Evolutionary conservation across 768 basidiomycete genomes (phyloP).

Genomic region (Suillus fuscotomentosus): DNA sequence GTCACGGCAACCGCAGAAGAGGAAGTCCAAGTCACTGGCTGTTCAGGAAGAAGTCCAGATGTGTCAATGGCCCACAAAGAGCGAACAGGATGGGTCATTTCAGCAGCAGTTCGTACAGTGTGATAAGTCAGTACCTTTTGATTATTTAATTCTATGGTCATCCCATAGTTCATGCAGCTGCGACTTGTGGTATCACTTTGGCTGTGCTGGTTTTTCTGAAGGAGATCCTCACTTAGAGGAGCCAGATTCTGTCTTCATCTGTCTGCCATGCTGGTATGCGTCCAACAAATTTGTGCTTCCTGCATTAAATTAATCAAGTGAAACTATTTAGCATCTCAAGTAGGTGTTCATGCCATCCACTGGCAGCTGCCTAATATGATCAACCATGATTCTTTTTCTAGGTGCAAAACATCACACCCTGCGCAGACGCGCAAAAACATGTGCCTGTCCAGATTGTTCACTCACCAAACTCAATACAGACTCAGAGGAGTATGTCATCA

Average conservation of each 20-base stretch:
- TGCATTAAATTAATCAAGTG: neutral
- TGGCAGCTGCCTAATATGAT: neutral
- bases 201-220: conserved; percentile 42
- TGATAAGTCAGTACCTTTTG: conserved; percentile 26
- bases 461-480: neutral
- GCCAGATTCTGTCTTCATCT: conserved; percentile 32
- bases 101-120: conserved; percentile 32
- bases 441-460: conserved; percentile 27
- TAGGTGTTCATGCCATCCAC: conserved; percentile 16
- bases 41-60: neutral
- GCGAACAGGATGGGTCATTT: neutral
- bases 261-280: conserved; percentile 41
- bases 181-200: conserved; percentile 50
- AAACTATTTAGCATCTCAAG: neutral
- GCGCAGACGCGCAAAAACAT: conserved; percentile 12
- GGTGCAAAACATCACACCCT: conserved; percentile 15
- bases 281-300: neutral
- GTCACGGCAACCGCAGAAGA: neutral
- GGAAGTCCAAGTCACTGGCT: neutral
- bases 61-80: neutral
- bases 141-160: neutral
- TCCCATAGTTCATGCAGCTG: conserved; percentile 30
- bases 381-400: conserved; percentile 1
- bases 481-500: conserved; percentile 12
- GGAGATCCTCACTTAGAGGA: conserved; percentile 36